Evolutionary conservation across 2,329 filamentous ascomycete genomes (phyloP).

Genomic region (Setomelanomma holmii): DNA sequence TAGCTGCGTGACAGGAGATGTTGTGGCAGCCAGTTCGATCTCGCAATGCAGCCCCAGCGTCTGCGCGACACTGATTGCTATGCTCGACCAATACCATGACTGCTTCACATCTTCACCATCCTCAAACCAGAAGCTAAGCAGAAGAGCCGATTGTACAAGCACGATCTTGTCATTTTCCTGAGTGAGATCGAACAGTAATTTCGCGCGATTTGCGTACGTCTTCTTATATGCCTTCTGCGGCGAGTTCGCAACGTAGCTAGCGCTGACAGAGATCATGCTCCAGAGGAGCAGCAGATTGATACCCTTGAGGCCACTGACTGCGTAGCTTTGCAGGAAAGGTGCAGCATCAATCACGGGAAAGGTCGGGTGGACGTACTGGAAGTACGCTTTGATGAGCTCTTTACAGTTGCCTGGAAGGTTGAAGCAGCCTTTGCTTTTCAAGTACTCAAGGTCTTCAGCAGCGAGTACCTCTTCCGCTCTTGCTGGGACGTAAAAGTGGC

Average conservation of each 20-base stretch:
- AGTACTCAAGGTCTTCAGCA: slow-evolving; percentile 33
- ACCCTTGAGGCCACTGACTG: slow-evolving; percentile 30
- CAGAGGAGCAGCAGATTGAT: slow-evolving; percentile 50
- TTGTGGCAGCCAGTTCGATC: slow-evolving; percentile 16
- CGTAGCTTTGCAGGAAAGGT: slow-evolving; percentile 37
- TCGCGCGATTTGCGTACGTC: slow-evolving; percentile 48
- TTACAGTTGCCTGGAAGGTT: slow-evolving; percentile 39
- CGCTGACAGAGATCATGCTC: slow-evolving; percentile 50
- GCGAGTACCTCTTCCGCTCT: slow-evolving; percentile 13
- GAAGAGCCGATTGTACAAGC: slow-evolving; percentile 53
- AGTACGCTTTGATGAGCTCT: slow-evolving; percentile 45
- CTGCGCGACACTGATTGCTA: slow-evolving; percentile 43
- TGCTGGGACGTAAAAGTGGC: slow-evolving; percentile 15
- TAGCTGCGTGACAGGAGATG: not conserved
- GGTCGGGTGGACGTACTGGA: slow-evolving; percentile 49
- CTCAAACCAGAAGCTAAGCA: slow-evolving; percentile 54
- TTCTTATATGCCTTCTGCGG: slow-evolving; percentile 45
- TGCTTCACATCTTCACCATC: slow-evolving; percentile 52
- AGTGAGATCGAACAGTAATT: slow-evolving; percentile 45
- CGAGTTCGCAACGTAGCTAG: slow-evolving; percentile 41
- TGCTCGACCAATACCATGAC: slow-evolving; percentile 57
- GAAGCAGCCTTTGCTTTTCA: slow-evolving; percentile 47
- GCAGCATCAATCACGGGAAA: slow-evolving; percentile 47
- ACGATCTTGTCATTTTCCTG: slow-evolving; percentile 50
- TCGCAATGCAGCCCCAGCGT: slow-evolving; percentile 53